Conservation (phyloP, 208 protist species). For the Leptomonas pyrrhocoris region DNA sequence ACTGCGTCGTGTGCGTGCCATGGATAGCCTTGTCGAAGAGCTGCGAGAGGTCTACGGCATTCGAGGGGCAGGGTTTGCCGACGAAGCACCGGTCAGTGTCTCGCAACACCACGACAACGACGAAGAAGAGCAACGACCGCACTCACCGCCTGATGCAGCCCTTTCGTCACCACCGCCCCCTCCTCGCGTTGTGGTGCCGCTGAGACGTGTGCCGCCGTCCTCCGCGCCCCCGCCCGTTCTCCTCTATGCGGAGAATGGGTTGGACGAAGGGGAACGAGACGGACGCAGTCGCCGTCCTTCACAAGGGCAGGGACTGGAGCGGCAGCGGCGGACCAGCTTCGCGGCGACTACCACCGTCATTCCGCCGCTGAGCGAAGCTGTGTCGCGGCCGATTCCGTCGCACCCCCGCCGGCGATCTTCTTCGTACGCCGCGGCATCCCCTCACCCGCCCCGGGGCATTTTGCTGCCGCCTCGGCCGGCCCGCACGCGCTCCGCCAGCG, state of each 20-base stretch:
- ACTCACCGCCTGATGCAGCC: not conserved
- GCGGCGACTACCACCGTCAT: slow-evolving; percentile 24
- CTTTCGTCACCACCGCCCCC: not conserved
- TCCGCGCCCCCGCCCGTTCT: slow-evolving; percentile 17
- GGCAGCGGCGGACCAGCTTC: slow-evolving; percentile 31
- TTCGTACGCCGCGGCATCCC: not conserved
- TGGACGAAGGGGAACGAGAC: not conserved
- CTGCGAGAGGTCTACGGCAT: slow-evolving; percentile 55
- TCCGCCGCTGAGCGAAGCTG: not conserved
- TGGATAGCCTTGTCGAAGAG: slow-evolving; percentile 52
- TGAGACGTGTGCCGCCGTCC: slow-evolving; percentile 18
- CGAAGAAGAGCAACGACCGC: not conserved
- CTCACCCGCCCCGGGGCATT: not conserved
- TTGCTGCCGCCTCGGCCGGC: not conserved
- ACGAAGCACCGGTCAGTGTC: not conserved
- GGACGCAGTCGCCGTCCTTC: not conserved
- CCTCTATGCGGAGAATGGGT: slow-evolving; percentile 18
- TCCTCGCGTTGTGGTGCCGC: slow-evolving; percentile 21
- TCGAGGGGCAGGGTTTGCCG: slow-evolving; percentile 11
- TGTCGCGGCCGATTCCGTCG: not conserved
- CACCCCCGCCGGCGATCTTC: not conserved
- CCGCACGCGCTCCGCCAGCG: not conserved
- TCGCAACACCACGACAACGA: not conserved
- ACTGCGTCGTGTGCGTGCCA: slow-evolving; percentile 45
- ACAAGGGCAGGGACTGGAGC: not conserved